These are phyloP conservation scores for Nicotiana noctiflora DNA, from an alignment of 257 asterid species.

Conservation along the genomic window DNA sequence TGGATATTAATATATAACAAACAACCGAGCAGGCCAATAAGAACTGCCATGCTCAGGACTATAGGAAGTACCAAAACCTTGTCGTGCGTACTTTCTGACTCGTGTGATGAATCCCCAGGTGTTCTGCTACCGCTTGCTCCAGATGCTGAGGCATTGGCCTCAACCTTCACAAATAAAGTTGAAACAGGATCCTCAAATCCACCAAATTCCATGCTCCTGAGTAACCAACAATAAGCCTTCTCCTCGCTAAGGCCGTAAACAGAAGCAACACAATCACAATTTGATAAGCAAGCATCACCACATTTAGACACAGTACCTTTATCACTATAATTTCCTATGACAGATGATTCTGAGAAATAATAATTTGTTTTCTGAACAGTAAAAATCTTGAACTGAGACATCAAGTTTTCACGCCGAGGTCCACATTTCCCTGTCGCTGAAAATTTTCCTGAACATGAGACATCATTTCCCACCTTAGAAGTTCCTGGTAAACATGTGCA, in stretches of 20 bases:
- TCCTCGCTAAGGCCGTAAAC: slow-evolving; percentile 76
- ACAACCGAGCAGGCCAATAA: slow-evolving; percentile 50
- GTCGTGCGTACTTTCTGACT: slow-evolving; percentile 10
- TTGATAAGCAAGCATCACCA: slow-evolving; percentile 71
- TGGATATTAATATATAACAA: slow-evolving; percentile 45
- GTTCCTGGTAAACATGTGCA: slow-evolving; percentile 61
- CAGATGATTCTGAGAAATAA: slow-evolving; percentile 59
- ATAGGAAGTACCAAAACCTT: slow-evolving; percentile 70
- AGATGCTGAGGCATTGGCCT: slow-evolving; percentile 31
- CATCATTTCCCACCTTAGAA: slow-evolving; percentile 16
- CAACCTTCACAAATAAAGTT: slow-evolving; percentile 73
- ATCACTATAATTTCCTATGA: slow-evolving; percentile 74
- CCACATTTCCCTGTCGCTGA: slow-evolving; percentile 47
- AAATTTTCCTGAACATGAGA: slow-evolving; percentile 34
- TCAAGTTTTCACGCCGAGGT: slow-evolving; percentile 27
- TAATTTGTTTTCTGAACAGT: slow-evolving; percentile 53
- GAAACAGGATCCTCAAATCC: slow-evolving; percentile 74
- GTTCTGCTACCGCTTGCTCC: slow-evolving; percentile 3
- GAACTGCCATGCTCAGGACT: slow-evolving; percentile 52
- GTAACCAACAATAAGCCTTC: slow-evolving; percentile 75
- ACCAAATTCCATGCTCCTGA: slow-evolving; percentile 64
- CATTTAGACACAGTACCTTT: slow-evolving; percentile 45
- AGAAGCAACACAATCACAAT: slow-evolving; percentile 80
- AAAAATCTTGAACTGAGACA: slow-evolving; percentile 36
- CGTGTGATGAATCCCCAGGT: slow-evolving; percentile 25